Percentiles rank a stretch among this genome's conserved stretches.
Evolutionary conservation across 768 basidiomycete genomes (phyloP).

Genomic region (Amanita muscaria): DNA sequence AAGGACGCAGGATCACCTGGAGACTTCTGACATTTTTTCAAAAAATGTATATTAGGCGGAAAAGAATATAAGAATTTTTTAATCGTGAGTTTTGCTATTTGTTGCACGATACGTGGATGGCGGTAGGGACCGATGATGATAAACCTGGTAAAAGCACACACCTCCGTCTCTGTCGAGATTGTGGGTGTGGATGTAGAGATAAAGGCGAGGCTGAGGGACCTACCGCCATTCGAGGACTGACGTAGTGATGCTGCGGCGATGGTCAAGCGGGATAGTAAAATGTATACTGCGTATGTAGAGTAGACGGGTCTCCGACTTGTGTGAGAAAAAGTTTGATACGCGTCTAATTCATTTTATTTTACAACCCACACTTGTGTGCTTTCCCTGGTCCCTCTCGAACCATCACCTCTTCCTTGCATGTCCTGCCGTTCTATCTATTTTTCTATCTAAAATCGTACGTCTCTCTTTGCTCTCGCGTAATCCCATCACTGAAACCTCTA

Average conservation of each 20-base stretch:
- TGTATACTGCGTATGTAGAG: no score
- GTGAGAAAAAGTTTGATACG: background rate
- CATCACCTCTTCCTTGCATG: background rate
- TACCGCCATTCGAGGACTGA: background rate
- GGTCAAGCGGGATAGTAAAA: no score
- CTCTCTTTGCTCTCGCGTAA: background rate
- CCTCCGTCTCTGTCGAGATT: constrained; percentile 35
- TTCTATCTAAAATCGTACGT: constrained; percentile 4
- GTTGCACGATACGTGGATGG: constrained; percentile 10
- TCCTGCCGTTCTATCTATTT: constrained; percentile 4
- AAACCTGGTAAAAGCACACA: constrained; percentile 87
- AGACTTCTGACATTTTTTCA: constrained; percentile 22
- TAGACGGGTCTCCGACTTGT: no score
- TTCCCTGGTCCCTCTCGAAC: no score
- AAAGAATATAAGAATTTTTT: constrained; percentile 13
- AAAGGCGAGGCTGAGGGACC: constrained; percentile 80
- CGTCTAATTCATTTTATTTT: background rate
- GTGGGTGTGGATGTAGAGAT: constrained; percentile 67
- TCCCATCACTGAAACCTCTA: background rate
- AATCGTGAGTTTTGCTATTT: constrained; percentile 18
- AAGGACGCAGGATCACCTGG: constrained; percentile 93
- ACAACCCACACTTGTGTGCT: no score
- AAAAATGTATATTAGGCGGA: constrained; percentile 3
- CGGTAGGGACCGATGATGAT: constrained; percentile 52
- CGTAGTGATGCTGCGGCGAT: background rate